A percentile compares a stretch with the other conserved stretches of the same genome.
Conservation (phyloP, 1,284 basidiomycete species). For the Ustilago bromivora region DNA sequence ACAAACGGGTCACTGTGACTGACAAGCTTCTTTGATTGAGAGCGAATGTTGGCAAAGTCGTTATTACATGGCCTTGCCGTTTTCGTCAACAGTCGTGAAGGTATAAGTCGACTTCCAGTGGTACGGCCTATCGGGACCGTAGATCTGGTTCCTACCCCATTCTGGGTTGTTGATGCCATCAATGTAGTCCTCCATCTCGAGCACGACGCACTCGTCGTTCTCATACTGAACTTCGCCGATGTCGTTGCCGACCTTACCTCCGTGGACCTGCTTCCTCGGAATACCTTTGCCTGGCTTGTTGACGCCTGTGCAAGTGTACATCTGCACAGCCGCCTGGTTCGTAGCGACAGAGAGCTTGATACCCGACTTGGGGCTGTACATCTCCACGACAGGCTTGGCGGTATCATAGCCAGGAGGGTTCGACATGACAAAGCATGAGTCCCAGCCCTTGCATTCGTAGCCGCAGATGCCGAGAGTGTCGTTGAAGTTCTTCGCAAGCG, state of each 20-base stretch:
- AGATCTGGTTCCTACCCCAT: conserved; percentile 60
- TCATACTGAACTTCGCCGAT: conserved; percentile 54
- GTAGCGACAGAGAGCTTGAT: conserved; percentile 58
- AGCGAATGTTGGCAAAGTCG: neutral
- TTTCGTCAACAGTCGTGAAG: conserved; percentile 52
- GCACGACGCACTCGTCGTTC: conserved; percentile 57
- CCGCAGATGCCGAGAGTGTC: conserved; percentile 58
- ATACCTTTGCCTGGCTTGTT: conserved; percentile 52
- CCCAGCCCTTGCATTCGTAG: conserved; percentile 59
- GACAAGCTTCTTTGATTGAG: neutral
- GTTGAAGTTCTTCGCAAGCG: conserved; percentile 55
- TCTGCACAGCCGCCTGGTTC: conserved; percentile 59
- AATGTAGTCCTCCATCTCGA: conserved; percentile 65
- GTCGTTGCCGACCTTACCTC: conserved; percentile 54
- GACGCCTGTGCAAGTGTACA: conserved; percentile 60
- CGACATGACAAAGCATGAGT: conserved; percentile 60
- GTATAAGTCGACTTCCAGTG: conserved; percentile 61
- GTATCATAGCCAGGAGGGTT: conserved; percentile 52
- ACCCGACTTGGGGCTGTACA: conserved; percentile 55
- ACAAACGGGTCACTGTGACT: no score
- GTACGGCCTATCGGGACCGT: conserved; percentile 55
- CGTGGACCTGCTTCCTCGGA: conserved; percentile 61
- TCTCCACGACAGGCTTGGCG: conserved; percentile 47
- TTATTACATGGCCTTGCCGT: conserved; percentile 28
- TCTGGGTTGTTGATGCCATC: conserved; percentile 61